Conservation (phyloP, 352 stramenopile species). For the Blastocystis sp. region DNA sequence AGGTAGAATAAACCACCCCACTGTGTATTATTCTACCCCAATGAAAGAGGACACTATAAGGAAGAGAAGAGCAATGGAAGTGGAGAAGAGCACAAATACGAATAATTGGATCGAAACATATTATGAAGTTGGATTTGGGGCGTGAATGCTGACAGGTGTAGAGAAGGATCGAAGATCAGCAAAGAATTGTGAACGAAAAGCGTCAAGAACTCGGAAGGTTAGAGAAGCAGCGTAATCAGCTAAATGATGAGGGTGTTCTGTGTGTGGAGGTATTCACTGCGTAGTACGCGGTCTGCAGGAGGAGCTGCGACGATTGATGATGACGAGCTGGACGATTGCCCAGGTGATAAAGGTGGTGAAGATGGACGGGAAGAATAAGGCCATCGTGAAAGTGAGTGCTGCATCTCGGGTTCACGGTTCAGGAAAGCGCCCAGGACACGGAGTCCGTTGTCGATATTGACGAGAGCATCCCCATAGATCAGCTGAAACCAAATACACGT, state of each 20-base stretch:
- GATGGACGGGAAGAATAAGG: constrained; percentile 87
- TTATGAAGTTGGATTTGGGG: constrained; percentile 10
- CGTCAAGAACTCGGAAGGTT: constrained; percentile 92
- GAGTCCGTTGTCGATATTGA: constrained; percentile 99
- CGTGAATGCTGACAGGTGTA: constrained; percentile 70
- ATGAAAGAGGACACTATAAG: background rate
- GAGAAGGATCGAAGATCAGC: constrained; percentile 89
- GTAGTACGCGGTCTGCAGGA: constrained; percentile 92
- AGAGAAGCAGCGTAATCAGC: constrained; percentile 96
- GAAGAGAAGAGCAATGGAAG: constrained; percentile 58
- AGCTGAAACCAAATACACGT: constrained; percentile 95
- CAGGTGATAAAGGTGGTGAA: constrained; percentile 98
- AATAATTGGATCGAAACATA: constrained; percentile 52
- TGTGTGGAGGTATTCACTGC: background rate
- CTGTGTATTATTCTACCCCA: background rate
- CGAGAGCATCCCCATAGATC: constrained; percentile 88
- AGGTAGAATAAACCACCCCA: background rate
- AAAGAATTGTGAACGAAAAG: constrained; percentile 87
- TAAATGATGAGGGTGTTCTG: constrained; percentile 91
- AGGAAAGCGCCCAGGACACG: constrained; percentile 88
- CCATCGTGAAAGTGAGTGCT: constrained; percentile 90
- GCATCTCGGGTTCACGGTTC: background rate
- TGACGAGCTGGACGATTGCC: constrained; percentile 94
- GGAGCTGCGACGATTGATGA: constrained; percentile 95
- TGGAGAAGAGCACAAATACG: background rate